Percentiles rank a stretch among this genome's conserved stretches.
Conservation (phyloP, 768 basidiomycete species). For the Psilocybe cyanescens region DNA sequence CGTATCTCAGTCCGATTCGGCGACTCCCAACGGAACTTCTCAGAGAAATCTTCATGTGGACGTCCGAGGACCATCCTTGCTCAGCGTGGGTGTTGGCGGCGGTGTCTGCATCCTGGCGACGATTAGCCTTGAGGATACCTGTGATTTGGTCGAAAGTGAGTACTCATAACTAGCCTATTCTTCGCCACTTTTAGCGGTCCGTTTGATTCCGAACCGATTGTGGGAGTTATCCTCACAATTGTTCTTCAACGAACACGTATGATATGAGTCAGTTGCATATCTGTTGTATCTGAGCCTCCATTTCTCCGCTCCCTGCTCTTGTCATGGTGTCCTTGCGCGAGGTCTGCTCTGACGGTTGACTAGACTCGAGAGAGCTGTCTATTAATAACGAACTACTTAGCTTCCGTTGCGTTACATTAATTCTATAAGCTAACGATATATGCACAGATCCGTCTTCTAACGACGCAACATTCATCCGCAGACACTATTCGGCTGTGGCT, state of each 20-base stretch:
- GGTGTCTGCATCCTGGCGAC: slow-evolving; percentile 70
- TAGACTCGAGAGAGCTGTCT: neutral
- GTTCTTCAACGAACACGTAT: slow-evolving; percentile 6
- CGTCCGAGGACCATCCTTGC: slow-evolving; percentile 72
- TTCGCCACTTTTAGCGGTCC: slow-evolving; percentile 17
- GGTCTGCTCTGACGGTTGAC: slow-evolving; percentile 1
- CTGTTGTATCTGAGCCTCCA: slow-evolving; percentile 6
- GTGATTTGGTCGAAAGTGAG: slow-evolving; percentile 78
- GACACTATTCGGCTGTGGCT: slow-evolving; percentile 86
- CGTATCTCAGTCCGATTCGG: slow-evolving; percentile 75
- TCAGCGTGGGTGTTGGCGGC: slow-evolving; percentile 77
- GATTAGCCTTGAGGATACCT: slow-evolving; percentile 67
- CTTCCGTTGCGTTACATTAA: slow-evolving; percentile 2
- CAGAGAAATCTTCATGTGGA: slow-evolving; percentile 69
- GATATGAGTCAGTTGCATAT: neutral
- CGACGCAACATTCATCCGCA: slow-evolving; percentile 69
- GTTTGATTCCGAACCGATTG: slow-evolving; percentile 11
- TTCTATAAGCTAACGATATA: slow-evolving; percentile 13
- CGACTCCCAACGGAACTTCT: slow-evolving; percentile 76
- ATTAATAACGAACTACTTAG: slow-evolving; percentile 17
- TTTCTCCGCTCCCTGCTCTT: slow-evolving; percentile 7
- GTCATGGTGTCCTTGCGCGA: slow-evolving; percentile 5
- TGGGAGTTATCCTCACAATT: slow-evolving; percentile 14
- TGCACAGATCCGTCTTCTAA: slow-evolving; percentile 71
- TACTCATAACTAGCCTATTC: slow-evolving; percentile 15